Base-by-base conservation (phyloP, 345 rosid genomes). In the Erucastrum elatum region DNA sequence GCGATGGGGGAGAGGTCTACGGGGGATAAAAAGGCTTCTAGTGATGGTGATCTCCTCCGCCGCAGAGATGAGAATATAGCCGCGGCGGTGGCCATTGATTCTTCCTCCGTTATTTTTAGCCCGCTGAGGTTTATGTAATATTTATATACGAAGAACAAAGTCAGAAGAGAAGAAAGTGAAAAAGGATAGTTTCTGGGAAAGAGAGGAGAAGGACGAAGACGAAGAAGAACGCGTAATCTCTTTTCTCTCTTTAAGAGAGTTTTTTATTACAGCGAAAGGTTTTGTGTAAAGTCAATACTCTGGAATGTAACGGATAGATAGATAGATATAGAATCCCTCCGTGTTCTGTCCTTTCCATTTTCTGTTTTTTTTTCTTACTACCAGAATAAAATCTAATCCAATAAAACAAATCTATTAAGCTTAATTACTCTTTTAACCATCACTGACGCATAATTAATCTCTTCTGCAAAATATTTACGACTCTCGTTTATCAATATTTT, bases 61-160 rank as follows among this genome's bases (percentile, higher is more conserved):
- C 97, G 84, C 0, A 93, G 70, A 58, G 97, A 96, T 35, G 97
- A 90, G 75, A 96, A 90, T 66, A 91, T 90, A 25, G 97, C 96
- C 4, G 92, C 95, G 5, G 92, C 95, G 5, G 89, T 72, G 0
- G 99, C 97, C 99, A 96, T 91, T 29, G 4, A 70, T 31, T 76
- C 82, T 56, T 53, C 56, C 15, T 35, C 58, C 9, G 31, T 21
- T 17, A 5, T 26, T 41, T 67, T 41, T 2, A 27, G 1, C 4
- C 12, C 33, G 16, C 61, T 69, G 17, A 64, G 44, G 67, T 41
- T 12, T 56, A 37, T 35, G 25, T 37, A 3, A 29, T 51, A 51
- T 58, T 77, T 33, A 64, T 49, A 80, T 33, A 64, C 8, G 12
- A 76, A 75, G 67, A 33, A 62, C 33, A 75, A 39, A 16, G 26